These are phyloP conservation scores for Leccinum pellstonianum DNA, from an alignment of 768 basidiomycete genomes.

Conservation along the genomic window DNA sequence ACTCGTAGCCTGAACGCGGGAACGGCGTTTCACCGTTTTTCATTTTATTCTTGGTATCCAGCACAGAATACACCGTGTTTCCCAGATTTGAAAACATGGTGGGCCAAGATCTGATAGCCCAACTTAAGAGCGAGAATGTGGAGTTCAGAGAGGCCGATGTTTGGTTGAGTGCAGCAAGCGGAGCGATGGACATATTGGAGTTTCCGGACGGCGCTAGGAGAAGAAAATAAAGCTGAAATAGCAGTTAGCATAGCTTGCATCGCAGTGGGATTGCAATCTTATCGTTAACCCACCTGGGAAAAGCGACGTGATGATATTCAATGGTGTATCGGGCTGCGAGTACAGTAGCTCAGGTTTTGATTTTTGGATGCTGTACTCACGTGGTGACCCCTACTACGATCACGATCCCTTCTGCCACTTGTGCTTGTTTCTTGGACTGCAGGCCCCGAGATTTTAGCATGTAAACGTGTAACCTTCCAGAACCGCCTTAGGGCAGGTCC, in stretches of 20 bases:
- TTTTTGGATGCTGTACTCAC: too few species aligned
- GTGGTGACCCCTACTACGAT: too few species aligned
- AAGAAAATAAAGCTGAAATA: constrained; percentile 29
- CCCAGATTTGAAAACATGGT: constrained; percentile 20
- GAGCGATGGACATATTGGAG: constrained; percentile 26
- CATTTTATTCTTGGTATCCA: constrained; percentile 24
- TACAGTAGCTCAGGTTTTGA: constrained; percentile 13
- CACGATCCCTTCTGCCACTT: too few species aligned
- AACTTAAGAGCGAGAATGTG: constrained; percentile 20
- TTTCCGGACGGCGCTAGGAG: constrained; percentile 26
- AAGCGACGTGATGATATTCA: constrained; percentile 5
- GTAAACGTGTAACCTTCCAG: too few species aligned
- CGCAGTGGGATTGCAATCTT: neutral
- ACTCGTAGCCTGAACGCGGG: constrained; percentile 10
- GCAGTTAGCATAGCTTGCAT: neutral
- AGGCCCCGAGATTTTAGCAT: too few species aligned
- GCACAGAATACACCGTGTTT: constrained; percentile 21
- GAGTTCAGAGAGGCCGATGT: constrained; percentile 22
- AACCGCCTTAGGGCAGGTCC: too few species aligned
- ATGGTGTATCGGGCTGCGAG: neutral
- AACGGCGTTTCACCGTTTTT: constrained; percentile 26
- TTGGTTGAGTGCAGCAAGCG: constrained; percentile 32
- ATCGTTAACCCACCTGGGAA: constrained; percentile 20
- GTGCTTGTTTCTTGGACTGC: too few species aligned
- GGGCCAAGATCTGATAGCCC: constrained; percentile 10